Percentiles rank a stretch among this genome's conserved stretches.
phyloP scores from a whole-genome alignment of 108 stramenopile genomes.

The Licmophora abbreviata region DNA sequence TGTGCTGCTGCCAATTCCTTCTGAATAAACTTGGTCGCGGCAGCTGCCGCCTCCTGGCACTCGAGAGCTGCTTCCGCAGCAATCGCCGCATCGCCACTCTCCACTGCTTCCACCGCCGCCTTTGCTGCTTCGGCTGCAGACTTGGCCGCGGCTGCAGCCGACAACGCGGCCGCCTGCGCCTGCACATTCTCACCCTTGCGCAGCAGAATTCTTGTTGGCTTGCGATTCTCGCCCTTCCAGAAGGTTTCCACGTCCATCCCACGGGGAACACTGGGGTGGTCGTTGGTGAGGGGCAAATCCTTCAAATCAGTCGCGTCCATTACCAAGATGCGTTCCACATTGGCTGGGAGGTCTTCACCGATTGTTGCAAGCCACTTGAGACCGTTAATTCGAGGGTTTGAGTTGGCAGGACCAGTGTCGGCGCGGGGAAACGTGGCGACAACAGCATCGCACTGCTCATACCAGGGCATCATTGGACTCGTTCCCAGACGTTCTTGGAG shows the following conservation, averaged over 20 bases:
- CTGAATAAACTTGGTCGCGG: conserved; percentile 53
- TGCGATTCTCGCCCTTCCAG: conserved; percentile 60
- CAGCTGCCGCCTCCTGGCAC: conserved; percentile 59
- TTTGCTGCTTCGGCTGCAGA: conserved; percentile 38
- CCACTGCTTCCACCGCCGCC: conserved; percentile 60
- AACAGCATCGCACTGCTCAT: conserved; percentile 79
- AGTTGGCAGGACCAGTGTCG: conserved; percentile 58
- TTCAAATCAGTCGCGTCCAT: conserved; percentile 82
- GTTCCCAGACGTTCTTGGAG: conserved; percentile 16
- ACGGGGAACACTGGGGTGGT: conserved; percentile 46
- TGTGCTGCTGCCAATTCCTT: conserved; percentile 55
- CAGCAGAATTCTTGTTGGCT: conserved; percentile 67
- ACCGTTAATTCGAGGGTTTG: conserved; percentile 57
- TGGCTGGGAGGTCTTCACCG: conserved; percentile 52
- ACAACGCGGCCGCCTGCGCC: conserved; percentile 67
- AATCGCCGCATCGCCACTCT: conserved; percentile 71
- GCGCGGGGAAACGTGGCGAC: conserved; percentile 61
- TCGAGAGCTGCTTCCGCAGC: conserved; percentile 70
- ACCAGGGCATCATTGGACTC: conserved; percentile 82
- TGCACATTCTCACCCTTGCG: conserved; percentile 63
- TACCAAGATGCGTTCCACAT: conserved; percentile 77
- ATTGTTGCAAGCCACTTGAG: conserved; percentile 76
- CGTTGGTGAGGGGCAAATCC: conserved; percentile 62
- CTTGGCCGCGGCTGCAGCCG: conserved; percentile 49
- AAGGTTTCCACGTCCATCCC: conserved; percentile 72